Evolutionary conservation across 2,329 filamentous ascomycete species (phyloP).

Genomic region (Elsinoe fawcettii): DNA sequence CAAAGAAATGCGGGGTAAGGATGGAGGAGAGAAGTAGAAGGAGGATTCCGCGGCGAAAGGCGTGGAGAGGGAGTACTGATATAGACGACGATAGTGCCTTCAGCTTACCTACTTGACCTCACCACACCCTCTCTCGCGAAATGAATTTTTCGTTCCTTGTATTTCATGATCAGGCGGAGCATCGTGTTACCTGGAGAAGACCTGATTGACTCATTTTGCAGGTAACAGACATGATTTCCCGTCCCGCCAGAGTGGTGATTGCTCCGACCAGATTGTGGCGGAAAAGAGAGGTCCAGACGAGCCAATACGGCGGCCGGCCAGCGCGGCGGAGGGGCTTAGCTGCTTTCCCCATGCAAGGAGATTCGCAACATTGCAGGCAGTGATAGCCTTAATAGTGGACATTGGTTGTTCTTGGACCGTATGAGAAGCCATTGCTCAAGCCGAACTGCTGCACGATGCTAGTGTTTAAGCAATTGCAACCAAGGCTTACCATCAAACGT

Average conservation of each 20-base stretch:
- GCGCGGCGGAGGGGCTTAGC: background rate
- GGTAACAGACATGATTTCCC: background rate
- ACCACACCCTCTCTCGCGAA: background rate
- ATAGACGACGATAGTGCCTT: background rate
- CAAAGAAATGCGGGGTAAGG: background rate
- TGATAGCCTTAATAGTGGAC: background rate
- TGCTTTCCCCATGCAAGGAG: background rate
- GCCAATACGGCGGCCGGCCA: background rate
- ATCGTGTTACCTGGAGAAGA: background rate
- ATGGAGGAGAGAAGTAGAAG: background rate
- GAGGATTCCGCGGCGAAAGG: background rate
- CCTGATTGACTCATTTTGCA: background rate
- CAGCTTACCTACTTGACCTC: background rate
- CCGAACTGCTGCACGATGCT: constrained; percentile 7
- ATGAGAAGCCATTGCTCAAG: background rate
- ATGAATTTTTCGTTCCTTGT: background rate
- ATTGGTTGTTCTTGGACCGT: background rate
- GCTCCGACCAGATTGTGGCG: background rate
- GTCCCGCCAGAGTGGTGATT: background rate
- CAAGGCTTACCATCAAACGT: background rate
- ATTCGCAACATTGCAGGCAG: background rate
- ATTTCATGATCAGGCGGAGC: background rate
- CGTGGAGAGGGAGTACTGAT: background rate
- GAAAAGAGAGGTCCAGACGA: background rate
- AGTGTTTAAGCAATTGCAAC: background rate